Evolutionary conservation across 2,329 filamentous ascomycete species (phyloP).

Genomic region (Pseudocercospora ulei): DNA sequence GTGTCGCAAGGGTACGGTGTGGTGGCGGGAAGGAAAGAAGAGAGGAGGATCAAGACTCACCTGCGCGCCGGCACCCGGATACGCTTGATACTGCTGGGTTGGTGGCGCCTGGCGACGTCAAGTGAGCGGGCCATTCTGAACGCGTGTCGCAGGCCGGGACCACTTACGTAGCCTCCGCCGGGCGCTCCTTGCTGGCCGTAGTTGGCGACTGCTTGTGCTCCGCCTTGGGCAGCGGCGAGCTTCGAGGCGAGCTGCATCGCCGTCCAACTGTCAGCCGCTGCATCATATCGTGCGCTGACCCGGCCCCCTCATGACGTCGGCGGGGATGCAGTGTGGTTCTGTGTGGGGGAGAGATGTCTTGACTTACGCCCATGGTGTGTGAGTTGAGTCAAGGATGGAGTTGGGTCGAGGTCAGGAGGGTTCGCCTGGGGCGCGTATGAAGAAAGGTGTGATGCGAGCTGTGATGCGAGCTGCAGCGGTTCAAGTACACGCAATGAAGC

Average conservation of each 20-base stretch:
- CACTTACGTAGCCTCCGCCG: conserved; percentile 47
- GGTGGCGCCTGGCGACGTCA: conserved; percentile 15
- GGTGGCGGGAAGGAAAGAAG: conserved; percentile 9
- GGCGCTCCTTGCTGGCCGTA: conserved; percentile 20
- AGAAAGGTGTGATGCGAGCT: conserved; percentile 3
- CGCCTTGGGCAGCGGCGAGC: conserved; percentile 39
- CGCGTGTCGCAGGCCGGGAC: conserved; percentile 16
- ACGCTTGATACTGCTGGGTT: conserved; percentile 47
- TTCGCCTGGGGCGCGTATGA: neutral
- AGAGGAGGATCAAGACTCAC: conserved; percentile 24
- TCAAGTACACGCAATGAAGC: neutral
- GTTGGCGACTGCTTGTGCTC: conserved; percentile 25
- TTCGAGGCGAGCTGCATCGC: conserved; percentile 39
- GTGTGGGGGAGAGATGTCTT: neutral
- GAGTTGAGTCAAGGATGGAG: neutral
- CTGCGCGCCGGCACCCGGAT: conserved; percentile 20
- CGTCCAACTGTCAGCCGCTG: conserved; percentile 3
- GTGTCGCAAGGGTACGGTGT: conserved; percentile 12
- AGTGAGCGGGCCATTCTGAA: conserved; percentile 17
- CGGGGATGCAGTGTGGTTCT: neutral
- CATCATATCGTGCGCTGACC: too few relatives aligned
- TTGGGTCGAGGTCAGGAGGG: neutral
- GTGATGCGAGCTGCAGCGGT: neutral
- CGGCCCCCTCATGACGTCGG: too few relatives aligned
- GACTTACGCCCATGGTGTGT: conserved; percentile 7